Base-by-base conservation (phyloP, 768 basidiomycete species). In the Lactarius akahatsu region DNA sequence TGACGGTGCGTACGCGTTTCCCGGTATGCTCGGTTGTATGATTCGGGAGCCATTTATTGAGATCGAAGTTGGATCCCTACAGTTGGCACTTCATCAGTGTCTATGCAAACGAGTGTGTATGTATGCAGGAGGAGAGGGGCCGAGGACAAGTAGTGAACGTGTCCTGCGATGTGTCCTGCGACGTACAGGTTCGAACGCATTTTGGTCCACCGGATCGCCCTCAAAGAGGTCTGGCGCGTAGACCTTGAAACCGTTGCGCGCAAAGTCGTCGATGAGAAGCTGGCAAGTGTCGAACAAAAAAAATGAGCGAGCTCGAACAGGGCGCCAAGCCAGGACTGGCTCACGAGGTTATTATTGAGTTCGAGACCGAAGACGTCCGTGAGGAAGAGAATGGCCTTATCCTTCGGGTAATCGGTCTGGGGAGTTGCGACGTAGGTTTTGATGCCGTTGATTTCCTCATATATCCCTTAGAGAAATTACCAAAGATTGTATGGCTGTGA, bases 211-310 rank as follows among this genome's bases (percentile, higher is more conserved):
- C 0, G 73, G 23, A 60, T 78, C 78, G 13, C 74, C 70, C 28
- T 66, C 59, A 36, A 69, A 28, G 28, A 28, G 28, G 2, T 28
- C 28, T 28, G 28, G 64, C 1, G 38, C 38, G 40, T 66, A 66
- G 34, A 69, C 64, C 36, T 64, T 59, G 64, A 77, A 80, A 13
- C 80, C 80, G 55, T 79, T 79, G 26, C 65, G 69, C 32, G 80
- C 79, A 69, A 78, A 80, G 66, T 78, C 80, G 63, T 83, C 82
- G 4, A 77, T 76, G 9, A 82, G 76, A 20, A 80, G 71, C 81
- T 83, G 66, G 32, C 36, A 18, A 16, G 13, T 28, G 10, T 18
- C 13, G n/a, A 3, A 34, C 28, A 28, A 16, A 28, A 2, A 18
- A 13, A 52, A 52, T 40, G 32, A 54, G 30, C 11, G 30, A 45